Base-by-base conservation (phyloP, 164 flowering plant genomes). In the Cinnamomum chago region DNA sequence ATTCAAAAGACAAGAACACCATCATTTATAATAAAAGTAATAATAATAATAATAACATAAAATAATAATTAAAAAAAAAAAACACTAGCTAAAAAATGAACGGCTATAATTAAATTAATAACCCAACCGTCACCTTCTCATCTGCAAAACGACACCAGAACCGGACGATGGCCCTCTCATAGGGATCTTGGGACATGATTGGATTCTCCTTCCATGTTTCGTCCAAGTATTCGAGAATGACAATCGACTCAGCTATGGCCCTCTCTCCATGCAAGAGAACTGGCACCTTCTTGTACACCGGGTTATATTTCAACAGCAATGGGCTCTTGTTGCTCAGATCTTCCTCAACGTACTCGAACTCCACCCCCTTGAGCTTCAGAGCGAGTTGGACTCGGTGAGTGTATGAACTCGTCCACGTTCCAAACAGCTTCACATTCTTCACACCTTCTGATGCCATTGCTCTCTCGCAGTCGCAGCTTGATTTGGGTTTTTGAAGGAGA, bases 191-290 rank as follows among this genome's bases (percentile, higher is more conserved):
- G 18, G 79, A 68, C 79, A 80, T 20, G 14, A 80, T 28, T 3
- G 68, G 82, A 50, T 70, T 65, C 35, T 70, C 62, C 64, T 62
- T 64, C 82, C 82, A 79, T 5, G 72, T 67, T 50, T 79, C 82
- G 27, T 80, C 82, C 4, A 80, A 47, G 69, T 80, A 80, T 13
- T 80, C 79, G 51, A 80, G 82, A 18, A 80, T 80, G 62, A 80
- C 74, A 47, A 50, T n/a, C 0, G 82, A 76, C 69, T 80, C 82
- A 12, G 65, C 75, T 2, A 80, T 25, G 22, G 82, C 65, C 11
- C 73, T 73, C 2, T 76, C 72, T 13, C 66, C 73, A 24, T 79
- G 77, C 9, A 76, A 10, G 58, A 79, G 82, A 67, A 79, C 71
- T 2, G 82, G 82, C 47, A 80, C 79, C 70, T 76, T 80, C 75